Evolutionary conservation across 495 filamentous ascomycete genomes (phyloP), one percentile per base, ranked within the genome.

Genomic region (Daldinia grandis): DNA sequence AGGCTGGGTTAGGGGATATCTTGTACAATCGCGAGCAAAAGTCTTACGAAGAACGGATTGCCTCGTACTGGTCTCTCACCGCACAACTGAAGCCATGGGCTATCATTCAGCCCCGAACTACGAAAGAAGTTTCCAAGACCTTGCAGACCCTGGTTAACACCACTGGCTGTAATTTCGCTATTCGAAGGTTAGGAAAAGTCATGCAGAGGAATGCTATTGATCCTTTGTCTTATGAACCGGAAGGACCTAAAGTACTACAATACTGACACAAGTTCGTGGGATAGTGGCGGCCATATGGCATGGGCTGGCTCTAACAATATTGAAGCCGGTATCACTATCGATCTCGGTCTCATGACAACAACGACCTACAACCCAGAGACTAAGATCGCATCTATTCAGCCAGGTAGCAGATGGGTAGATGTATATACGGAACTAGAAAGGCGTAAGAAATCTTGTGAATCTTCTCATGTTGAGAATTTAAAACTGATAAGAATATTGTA

Each of bases 261-360:
- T n/a, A 17, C n/a, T 19, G 5, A 28, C 47, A 28, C 21, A 51
- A n/a, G 30, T 37, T 10, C 0, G 7, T 25, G 31, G 6, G 79
- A 81, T 31, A 79, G 80, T 58, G 87, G 86, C 8, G 87, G 87
- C 3, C 87, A 89, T 68, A 82, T 79, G 25, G 78, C 81, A 10
- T 83, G 80, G 56, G 58, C 69, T 12, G 87, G 88, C 64, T 75
- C 79, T 59, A 78, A 82, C n/a, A 85, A 80, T 64, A 82, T 83
- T 64, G 62, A 84, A 19, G 67, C 78, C 8, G 88, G 89, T 5
- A 81, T 91, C 2, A 82, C 88, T 35, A 82, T 92, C 54, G 83
- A 85, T 62, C 76, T 90, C 7, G 67, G 68, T 5, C 72, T 79
- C 10, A 69, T 92, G 62, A 83, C 81, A 25, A 68, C 72, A n/a